Conservation (phyloP, 2,329 filamentous ascomycete genomes). For the Paraphoma chrysanthemicola region DNA sequence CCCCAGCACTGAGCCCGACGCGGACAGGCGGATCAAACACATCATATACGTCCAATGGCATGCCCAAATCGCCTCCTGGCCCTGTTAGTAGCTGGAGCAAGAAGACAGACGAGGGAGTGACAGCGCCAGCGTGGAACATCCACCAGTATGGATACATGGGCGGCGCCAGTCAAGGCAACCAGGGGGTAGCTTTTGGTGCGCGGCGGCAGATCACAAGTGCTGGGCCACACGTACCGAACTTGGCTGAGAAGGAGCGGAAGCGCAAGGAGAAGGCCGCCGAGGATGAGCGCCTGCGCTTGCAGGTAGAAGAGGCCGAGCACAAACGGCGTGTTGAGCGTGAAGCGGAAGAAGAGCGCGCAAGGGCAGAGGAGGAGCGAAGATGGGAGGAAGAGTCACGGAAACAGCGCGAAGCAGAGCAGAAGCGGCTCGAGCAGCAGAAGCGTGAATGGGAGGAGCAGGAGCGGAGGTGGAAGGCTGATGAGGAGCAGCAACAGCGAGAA, state of each 20-base stretch:
- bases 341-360: conserved; percentile 68
- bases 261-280: conserved; percentile 64
- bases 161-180: conserved; percentile 92
- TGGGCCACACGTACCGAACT: conserved; percentile 76
- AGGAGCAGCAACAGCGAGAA: conserved; percentile 73
- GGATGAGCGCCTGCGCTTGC: conserved; percentile 58
- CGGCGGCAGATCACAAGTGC: conserved; percentile 90
- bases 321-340: conserved; percentile 58
- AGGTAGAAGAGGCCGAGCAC: conserved; percentile 61
- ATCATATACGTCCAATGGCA: conserved; percentile 60
- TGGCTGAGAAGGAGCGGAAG: conserved; percentile 83
- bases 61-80: conserved; percentile 54
- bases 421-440: conserved; percentile 71
- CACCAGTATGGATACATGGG: conserved; percentile 98
- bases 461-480: conserved; percentile 76
- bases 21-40: conserved; percentile 64
- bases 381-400: conserved; percentile 72
- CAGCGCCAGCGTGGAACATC: conserved; percentile 95
- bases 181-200: conserved; percentile 90
- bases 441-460: conserved; percentile 81
- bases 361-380: conserved; percentile 67
- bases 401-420: conserved; percentile 64
- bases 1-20: conserved; percentile 53
- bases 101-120: conserved; percentile 78
- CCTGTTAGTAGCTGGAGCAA: conserved; percentile 91